These are phyloP conservation scores for Erysimum cheiri DNA, from an alignment of 441 rosid species.

Conservation along the genomic window DNA sequence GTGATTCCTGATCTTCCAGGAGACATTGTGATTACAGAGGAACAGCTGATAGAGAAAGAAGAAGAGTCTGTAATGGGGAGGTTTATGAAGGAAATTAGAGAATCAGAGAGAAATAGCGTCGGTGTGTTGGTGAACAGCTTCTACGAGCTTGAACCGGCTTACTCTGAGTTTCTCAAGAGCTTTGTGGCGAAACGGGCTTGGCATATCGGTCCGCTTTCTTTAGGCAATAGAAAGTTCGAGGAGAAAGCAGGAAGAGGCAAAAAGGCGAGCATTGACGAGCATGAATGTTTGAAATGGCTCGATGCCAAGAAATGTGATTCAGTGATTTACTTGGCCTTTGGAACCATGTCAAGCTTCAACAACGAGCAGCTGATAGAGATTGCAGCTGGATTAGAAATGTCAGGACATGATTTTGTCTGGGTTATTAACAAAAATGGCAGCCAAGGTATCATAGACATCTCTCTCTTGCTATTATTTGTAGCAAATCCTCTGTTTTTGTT, in stretches of 20 bases:
- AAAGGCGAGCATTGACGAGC: constrained; percentile 46
- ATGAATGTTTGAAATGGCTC: constrained; percentile 68
- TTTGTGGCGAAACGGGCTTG: constrained; percentile 47
- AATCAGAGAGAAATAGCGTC: constrained; percentile 45
- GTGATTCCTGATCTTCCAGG: constrained; percentile 47
- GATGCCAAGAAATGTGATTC: constrained; percentile 57
- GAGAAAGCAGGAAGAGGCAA: constrained; percentile 57
- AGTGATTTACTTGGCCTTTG: constrained; percentile 68
- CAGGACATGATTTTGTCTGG: constrained; percentile 68
- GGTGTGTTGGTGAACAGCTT: constrained; percentile 67
- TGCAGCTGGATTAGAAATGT: constrained; percentile 59
- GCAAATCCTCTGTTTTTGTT: constrained; percentile 5
- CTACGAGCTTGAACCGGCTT: constrained; percentile 65
- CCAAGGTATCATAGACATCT: constrained; percentile 34
- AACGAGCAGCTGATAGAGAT: constrained; percentile 56
- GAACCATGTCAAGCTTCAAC: constrained; percentile 44
- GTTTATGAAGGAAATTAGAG: constrained; percentile 37
- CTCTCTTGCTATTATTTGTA: constrained; percentile 19
- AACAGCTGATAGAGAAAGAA: constrained; percentile 29
- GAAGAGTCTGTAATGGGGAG: constrained; percentile 35
- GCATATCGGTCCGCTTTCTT: constrained; percentile 57
- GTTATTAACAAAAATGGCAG: constrained; percentile 43
- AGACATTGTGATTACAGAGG: constrained; percentile 34
- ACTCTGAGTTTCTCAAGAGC: constrained; percentile 51
- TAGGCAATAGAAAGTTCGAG: constrained; percentile 48